Base-by-base conservation (phyloP, 2,329 filamentous ascomycete genomes). In the Gremmenia infestans region DNA sequence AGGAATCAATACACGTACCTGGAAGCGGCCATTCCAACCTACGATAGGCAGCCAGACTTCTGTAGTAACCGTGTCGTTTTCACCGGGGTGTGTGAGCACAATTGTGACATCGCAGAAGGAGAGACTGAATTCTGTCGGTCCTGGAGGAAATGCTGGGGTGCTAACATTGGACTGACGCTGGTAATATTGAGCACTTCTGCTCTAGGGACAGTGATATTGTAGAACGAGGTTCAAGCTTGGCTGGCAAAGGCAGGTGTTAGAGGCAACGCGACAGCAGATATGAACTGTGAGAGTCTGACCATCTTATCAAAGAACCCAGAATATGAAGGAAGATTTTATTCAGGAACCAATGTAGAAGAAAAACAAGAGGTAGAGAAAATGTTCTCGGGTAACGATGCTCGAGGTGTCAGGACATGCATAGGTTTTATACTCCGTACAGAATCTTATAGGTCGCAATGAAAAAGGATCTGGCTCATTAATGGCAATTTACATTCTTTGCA, bases 1-100 rank as follows among this genome's bases (percentile, higher is more conserved):
- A 32, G 28, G 9, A 32, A 11, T 4, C 28, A 32, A 32, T 32
- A 12, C 8, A 45, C 42, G 8, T 23, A 45, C 42, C 39, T 68
- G 62, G 3, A 71, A 60, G 3, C 71, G 60, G 0, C 60, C 62
- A 46, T 72, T 73, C 68, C 70, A 72, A 2, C 36, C 48, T 1
- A 28, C 35, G 15, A 25, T 22, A 9, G 69, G 68, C 1, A 71
- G 61, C 63, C 63, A 70, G 0, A 63, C 58, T 19, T 63, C 59
- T 2, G 67, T 57, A 9, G 46, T 50, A 9, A 69, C 52, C 9
- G 4, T 35, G 39, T 69, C 66, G 7, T 59, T 56, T 19, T 61
- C 55, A 8, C 61, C 61, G 1, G 57, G 53, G 39, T 69, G 68
- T 2, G 63, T 64, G 50, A 68, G 66, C 1, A 61, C 60, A 2